Evolutionary conservation across 73 alveolate genomes (phyloP).

Genomic region (Paramecium octaurelia): DNA sequence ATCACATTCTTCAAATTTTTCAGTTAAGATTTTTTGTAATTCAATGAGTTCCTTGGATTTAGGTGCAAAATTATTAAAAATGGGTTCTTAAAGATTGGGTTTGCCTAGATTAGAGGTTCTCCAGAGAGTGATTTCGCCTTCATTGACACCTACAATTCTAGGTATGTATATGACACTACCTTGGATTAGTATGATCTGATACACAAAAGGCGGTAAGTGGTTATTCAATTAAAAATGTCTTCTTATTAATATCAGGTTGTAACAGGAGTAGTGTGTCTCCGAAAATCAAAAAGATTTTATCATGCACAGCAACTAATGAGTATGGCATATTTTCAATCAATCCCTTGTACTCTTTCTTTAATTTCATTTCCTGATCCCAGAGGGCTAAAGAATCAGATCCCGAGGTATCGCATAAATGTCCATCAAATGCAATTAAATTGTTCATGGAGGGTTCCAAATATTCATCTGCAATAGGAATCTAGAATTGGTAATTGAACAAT

Average conservation of each 20-base stretch:
- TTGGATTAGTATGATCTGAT: constrained; percentile 20
- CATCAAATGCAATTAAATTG: neutral
- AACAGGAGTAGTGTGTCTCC: neutral
- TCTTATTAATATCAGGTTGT: neutral
- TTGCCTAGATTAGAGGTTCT: neutral
- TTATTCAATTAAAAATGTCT: neutral
- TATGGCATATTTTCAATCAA: neutral
- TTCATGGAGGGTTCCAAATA: constrained; percentile 19
- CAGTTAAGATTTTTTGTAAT: neutral
- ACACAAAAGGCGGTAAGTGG: neutral
- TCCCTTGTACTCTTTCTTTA: neutral
- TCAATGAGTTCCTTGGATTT: neutral
- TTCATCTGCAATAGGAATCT: neutral
- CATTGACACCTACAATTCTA: neutral
- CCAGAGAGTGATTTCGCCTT: neutral
- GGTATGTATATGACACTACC: constrained; percentile 29
- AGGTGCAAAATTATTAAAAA: neutral
- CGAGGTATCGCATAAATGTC: neutral
- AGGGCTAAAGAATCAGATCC: constrained; percentile 18
- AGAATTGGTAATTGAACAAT: neutral
- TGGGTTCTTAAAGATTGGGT: neutral
- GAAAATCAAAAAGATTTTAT: neutral
- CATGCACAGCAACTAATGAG: neutral
- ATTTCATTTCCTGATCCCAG: constrained; percentile 1
- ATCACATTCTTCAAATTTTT: neutral